Conservation (phyloP, 768 basidiomycete genomes). For the Suillus hirtellus region DNA sequence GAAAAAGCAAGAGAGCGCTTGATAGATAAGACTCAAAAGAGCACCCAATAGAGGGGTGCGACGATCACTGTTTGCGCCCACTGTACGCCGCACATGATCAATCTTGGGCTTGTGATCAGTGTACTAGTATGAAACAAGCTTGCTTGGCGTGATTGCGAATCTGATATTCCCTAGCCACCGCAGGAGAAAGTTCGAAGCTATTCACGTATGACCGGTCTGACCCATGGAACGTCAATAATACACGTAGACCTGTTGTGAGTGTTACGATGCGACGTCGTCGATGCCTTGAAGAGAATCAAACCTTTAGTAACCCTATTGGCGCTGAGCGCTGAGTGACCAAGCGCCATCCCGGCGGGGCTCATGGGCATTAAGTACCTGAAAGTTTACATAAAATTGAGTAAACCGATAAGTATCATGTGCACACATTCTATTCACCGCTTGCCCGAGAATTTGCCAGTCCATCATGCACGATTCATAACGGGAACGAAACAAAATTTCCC, state of each 20-base stretch:
- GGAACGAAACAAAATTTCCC: too few relatives aligned
- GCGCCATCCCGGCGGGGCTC: neutral
- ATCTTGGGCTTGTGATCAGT: neutral
- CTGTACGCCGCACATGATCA: neutral
- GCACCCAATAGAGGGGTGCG: neutral
- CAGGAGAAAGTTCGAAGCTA: neutral
- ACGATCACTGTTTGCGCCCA: slow-evolving; percentile 1
- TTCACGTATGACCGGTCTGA: too few relatives aligned
- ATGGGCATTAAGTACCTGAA: neutral
- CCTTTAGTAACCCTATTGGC: too few relatives aligned
- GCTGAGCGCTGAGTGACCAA: neutral
- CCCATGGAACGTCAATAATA: too few relatives aligned
- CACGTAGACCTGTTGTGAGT: neutral
- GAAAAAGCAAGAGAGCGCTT: neutral
- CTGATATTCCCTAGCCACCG: neutral
- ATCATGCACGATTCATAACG: neutral
- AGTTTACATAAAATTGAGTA: too few relatives aligned
- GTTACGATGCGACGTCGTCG: neutral
- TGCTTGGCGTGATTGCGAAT: neutral
- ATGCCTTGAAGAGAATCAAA: neutral
- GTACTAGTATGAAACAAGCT: neutral
- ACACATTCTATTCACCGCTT: too few relatives aligned
- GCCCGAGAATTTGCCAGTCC: too few relatives aligned
- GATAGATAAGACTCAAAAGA: neutral
- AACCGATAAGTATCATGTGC: too few relatives aligned